Base-by-base conservation (phyloP, 441 rosid species). In the Populus hybrid region DNA sequence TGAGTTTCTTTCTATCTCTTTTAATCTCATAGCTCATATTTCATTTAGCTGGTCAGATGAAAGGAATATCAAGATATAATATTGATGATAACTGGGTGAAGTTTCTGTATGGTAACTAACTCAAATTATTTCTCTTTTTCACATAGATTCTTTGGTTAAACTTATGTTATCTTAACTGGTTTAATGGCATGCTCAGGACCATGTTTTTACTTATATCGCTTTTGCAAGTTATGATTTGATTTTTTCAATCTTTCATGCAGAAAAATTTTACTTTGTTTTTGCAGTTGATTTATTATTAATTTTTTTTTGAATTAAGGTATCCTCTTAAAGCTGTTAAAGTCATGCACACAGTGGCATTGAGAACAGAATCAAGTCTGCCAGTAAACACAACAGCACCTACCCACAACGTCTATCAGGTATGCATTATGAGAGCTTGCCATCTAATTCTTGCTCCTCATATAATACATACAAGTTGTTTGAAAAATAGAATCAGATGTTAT, bases 241-340 rank as follows among this genome's bases (percentile, higher is more conserved):
- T 28, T 24, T 31, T 28, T 26, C 68, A 53, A 9, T 26, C 18
- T 18, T 73, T 14, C 18, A 50, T 66, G 28, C 28, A 7, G 2
- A 21, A 28, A 29, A 10, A 28, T 28, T 64, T 21, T 24, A 45
- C 21, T 61, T 6, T 42, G 11, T 31, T 53, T 65, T 45, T 72
- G 11, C 35, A n/a, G 1, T 53, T 16, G 7, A 4, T 66, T 35
- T 75, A 38, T 50, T 64, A 16, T 66, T 70, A 33, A 5, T 42
- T 8, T 36, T 8, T 73, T 64, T 29, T 70, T 66, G 42, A 74
- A n/a, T 76, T n/a, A n/a, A 95, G 98, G 88, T 95, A 85, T 75
- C 99, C 98, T 0, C 77, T 95, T 80, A 95, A 92, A 84, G 97
- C 97, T 80, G 99, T 93, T 74, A 93, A 88, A 71, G 99, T 95